Percentiles rank a stretch among this genome's conserved stretches.
Conservation (phyloP, 202 grass and related monocot genomes). For the Zizania palustris region DNA sequence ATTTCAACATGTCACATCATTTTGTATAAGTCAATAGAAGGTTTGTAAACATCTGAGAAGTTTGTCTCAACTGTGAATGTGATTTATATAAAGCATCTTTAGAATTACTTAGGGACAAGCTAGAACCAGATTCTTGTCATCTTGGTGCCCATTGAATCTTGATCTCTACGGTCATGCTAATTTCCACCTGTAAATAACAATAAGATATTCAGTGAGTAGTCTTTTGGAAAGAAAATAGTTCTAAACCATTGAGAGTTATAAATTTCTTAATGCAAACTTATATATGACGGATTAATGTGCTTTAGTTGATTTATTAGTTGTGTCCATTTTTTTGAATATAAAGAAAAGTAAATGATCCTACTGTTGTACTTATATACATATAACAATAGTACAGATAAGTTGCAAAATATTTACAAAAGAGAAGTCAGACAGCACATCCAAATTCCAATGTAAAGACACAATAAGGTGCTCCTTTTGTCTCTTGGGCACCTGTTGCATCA, state of each 20-base stretch:
- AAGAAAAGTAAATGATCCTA: neutral
- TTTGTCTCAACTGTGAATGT: conserved; percentile 23
- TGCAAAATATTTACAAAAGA: neutral
- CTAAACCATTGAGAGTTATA: conserved; percentile 5
- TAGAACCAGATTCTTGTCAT: conserved; percentile 33
- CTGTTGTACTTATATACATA: neutral
- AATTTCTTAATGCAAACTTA: neutral
- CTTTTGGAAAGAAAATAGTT: conserved; percentile 18
- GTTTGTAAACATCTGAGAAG: conserved; percentile 16
- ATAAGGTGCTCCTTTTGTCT: conserved; percentile 9
- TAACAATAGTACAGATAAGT: neutral
- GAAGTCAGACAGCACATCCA: neutral
- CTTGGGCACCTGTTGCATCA: neutral
- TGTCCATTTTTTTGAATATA: neutral
- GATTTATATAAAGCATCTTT: conserved; percentile 30
- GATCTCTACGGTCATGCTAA: conserved; percentile 34
- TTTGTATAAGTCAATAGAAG: conserved; percentile 9
- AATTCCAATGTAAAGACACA: neutral
- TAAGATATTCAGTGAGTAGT: conserved; percentile 5
- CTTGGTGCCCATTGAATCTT: conserved; percentile 16
- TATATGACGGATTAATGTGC: conserved; percentile 26
- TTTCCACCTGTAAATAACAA: conserved; percentile 26
- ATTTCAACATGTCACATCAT: neutral
- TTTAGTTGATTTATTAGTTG: neutral
- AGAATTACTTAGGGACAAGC: conserved; percentile 24